phyloP scores from a whole-genome alignment of 2,329 filamentous ascomycete species.

The Fusarium siculi region DNA sequence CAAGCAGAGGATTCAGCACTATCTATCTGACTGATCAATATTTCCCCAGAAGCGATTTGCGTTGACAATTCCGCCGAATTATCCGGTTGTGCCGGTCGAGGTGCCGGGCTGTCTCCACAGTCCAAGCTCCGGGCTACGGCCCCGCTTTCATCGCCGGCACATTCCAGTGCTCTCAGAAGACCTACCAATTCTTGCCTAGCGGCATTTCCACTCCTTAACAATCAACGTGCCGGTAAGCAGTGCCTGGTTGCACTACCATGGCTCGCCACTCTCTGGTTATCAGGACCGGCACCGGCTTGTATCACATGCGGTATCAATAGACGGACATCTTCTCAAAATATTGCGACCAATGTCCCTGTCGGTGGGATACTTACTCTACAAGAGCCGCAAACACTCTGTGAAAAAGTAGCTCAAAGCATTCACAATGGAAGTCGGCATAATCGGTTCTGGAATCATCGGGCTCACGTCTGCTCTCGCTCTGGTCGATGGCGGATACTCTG shows the following conservation, averaged over 20 bases:
- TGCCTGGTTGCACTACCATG: rapidly evolving
- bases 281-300: neutral
- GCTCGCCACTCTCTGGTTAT: neutral
- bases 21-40: neutral
- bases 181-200: neutral
- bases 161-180: neutral
- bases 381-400: neutral
- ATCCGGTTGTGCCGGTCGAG: neutral
- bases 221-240: neutral
- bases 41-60: neutral
- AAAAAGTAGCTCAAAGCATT: neutral
- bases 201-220: neutral
- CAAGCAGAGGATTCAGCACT: rapidly evolving
- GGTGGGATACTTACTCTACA: neutral
- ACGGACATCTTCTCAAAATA: neutral
- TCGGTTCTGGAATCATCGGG: neutral
- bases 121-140: neutral
- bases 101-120: neutral
- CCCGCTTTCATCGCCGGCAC: neutral
- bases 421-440: neutral
- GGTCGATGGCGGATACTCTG: neutral
- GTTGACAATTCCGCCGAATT: rapidly evolving
- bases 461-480: neutral
- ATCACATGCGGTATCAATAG: neutral
- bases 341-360: too few relatives aligned